These are phyloP conservation scores for Anthracocystis walkeri DNA, from an alignment of 1,284 basidiomycete species.

Conservation along the genomic window DNA sequence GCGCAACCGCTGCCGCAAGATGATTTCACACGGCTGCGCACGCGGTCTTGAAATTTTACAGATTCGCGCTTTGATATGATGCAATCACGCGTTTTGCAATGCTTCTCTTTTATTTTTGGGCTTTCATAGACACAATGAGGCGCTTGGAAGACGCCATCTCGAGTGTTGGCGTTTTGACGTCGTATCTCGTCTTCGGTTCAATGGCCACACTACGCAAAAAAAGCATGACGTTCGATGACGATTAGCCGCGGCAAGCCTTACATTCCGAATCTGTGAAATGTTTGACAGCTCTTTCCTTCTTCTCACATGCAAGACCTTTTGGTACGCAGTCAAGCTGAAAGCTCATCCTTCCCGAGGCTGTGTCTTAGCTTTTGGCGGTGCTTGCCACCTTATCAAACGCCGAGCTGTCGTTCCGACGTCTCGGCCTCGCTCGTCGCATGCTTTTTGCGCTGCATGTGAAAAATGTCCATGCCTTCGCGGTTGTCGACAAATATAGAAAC, in stretches of 20 bases:
- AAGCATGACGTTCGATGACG: slow-evolving; percentile 4
- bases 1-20: slow-evolving; percentile 1
- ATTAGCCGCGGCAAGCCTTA: neutral
- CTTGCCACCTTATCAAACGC: neutral
- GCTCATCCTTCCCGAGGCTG: slow-evolving; percentile 1
- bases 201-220: neutral
- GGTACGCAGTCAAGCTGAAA: neutral
- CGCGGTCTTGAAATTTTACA: neutral
- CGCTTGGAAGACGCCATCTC: slow-evolving; percentile 2
- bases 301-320: slow-evolving; percentile 8
- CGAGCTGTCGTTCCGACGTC: neutral
- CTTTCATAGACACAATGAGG: neutral
- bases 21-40: slow-evolving; percentile 17
- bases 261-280: no score
- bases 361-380: neutral
- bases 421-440: neutral
- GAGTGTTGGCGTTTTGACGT: neutral
- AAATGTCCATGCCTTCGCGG: neutral
- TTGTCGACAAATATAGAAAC: slow-evolving; percentile 25
- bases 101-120: no score
- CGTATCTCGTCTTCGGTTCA: neutral
- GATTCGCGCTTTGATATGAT: slow-evolving; percentile 37
- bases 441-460: slow-evolving; percentile 28
- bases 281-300: neutral
- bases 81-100: slow-evolving; percentile 31